phyloP scores from a whole-genome alignment of 352 stramenopile species.

The Phytopythium sindhum region DNA sequence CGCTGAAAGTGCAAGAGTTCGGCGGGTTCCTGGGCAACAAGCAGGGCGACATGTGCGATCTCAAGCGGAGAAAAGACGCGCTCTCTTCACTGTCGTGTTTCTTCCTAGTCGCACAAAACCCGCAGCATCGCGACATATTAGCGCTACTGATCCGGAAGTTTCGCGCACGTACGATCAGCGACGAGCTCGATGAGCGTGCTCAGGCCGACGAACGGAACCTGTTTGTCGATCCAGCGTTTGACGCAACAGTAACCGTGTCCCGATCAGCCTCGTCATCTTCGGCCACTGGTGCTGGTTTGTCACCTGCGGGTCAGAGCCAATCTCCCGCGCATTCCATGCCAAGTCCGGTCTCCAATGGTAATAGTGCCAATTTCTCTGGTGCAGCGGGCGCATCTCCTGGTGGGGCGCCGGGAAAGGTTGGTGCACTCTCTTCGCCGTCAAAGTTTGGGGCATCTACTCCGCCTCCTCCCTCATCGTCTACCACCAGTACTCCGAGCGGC shows the following conservation, averaged over 20 bases:
- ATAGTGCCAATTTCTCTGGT: background rate
- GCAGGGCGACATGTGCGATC: slow-evolving; percentile 52
- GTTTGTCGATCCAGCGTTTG: slow-evolving; percentile 69
- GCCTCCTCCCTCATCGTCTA: background rate
- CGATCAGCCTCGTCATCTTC: background rate
- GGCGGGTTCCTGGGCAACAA: slow-evolving; percentile 67
- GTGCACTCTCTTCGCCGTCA: background rate
- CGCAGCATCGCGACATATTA: slow-evolving; percentile 76
- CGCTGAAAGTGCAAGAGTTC: slow-evolving; percentile 73
- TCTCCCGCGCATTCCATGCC: slow-evolving; percentile 2
- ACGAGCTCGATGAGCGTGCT: slow-evolving; percentile 54
- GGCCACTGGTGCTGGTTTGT: slow-evolving; percentile 3
- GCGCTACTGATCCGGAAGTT: slow-evolving; percentile 70
- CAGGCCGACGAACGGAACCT: slow-evolving; percentile 59
- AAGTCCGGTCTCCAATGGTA: background rate
- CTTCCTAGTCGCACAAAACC: slow-evolving; percentile 74
- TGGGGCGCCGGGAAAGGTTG: background rate
- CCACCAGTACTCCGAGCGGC: background rate
- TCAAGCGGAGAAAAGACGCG: slow-evolving; percentile 38
- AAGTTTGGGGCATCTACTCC: background rate
- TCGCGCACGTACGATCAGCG: slow-evolving; percentile 38
- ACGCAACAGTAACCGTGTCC: slow-evolving; percentile 1
- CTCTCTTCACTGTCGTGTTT: slow-evolving; percentile 62
- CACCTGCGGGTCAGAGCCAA: background rate
- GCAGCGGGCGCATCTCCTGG: background rate